These are phyloP conservation scores for Ganoderma lucidum DNA, from an alignment of 1,284 basidiomycete genomes.

Conservation along the genomic window DNA sequence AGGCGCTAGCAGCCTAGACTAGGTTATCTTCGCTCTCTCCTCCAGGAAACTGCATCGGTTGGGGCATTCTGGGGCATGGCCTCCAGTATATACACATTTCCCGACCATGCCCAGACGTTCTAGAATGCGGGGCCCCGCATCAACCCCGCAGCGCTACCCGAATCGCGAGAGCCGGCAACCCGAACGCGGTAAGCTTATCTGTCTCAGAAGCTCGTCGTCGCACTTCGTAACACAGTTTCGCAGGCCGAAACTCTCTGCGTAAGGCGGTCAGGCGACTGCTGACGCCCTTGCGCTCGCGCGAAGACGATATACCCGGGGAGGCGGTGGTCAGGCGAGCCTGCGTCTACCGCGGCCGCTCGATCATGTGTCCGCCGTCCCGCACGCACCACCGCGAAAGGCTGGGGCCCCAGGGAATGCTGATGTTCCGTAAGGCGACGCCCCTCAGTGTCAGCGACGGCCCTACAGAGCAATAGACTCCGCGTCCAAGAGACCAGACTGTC, in stretches of 20 bases:
- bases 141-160: not conserved
- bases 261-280: not conserved
- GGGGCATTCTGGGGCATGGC: not conserved
- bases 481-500: not conserved
- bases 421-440: not conserved
- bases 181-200: not conserved
- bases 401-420: not conserved
- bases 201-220: not conserved
- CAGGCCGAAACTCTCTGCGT: not conserved
- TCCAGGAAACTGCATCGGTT: not conserved
- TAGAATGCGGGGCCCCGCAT: slow-evolving; percentile 5
- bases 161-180: not conserved
- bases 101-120: not conserved
- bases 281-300: not conserved
- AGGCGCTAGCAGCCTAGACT: not conserved
- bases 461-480: not conserved
- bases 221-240: not conserved
- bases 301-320: not conserved
- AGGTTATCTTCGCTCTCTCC: not conserved
- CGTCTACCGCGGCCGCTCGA: not conserved
- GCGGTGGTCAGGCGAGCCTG: not conserved
- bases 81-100: not conserved
- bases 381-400: not conserved
- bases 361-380: not conserved
- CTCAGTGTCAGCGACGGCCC: not conserved